These are phyloP conservation scores for Apostasia ramifera DNA, from an alignment of 106 monocot species.

Conservation along the genomic window DNA sequence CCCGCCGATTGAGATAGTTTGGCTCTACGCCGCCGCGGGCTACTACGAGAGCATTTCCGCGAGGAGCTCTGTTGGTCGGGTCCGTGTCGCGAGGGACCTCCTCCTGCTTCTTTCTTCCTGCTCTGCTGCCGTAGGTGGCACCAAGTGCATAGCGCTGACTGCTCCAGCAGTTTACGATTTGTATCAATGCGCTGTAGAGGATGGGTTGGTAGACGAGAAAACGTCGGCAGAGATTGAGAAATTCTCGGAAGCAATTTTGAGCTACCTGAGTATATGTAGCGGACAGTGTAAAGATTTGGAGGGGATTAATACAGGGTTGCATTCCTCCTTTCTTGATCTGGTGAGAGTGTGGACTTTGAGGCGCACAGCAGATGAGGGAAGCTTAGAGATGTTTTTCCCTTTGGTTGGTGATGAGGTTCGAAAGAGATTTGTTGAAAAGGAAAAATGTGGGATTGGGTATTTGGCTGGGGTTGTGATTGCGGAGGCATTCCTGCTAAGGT, in stretches of 20 bases:
- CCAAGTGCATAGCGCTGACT: slow-evolving; percentile 63
- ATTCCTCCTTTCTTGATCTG: slow-evolving; percentile 61
- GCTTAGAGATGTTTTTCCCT: slow-evolving; percentile 42
- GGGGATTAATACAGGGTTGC: slow-evolving; percentile 8
- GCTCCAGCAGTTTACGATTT: slow-evolving; percentile 70
- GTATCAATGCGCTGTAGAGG: slow-evolving; percentile 29
- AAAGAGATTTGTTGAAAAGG: slow-evolving; percentile 17
- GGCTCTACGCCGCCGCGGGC: slow-evolving; percentile 71
- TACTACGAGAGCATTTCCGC: slow-evolving; percentile 35
- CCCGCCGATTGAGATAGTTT: slow-evolving; percentile 77
- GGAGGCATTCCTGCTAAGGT: slow-evolving; percentile 73
- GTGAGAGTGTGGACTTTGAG: slow-evolving; percentile 55
- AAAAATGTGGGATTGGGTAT: slow-evolving; percentile 39
- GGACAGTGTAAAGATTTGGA: slow-evolving; percentile 18
- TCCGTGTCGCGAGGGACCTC: slow-evolving; percentile 37
- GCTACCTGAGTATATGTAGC: slow-evolving; percentile 82
- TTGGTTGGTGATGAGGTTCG: slow-evolving; percentile 52
- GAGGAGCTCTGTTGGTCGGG: slow-evolving; percentile 15
- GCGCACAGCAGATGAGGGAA: slow-evolving; percentile 3
- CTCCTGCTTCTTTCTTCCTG: slow-evolving; percentile 59
- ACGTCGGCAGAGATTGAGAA: slow-evolving; percentile 43
- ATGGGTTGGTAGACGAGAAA: slow-evolving; percentile 21
- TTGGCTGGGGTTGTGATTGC: slow-evolving; percentile 64
- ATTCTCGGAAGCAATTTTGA: slow-evolving; percentile 52
- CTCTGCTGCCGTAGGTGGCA: slow-evolving; percentile 30